phyloP scores from a whole-genome alignment of 2,329 filamentous ascomycete genomes.

The Sclerotinia subarctica region DNA sequence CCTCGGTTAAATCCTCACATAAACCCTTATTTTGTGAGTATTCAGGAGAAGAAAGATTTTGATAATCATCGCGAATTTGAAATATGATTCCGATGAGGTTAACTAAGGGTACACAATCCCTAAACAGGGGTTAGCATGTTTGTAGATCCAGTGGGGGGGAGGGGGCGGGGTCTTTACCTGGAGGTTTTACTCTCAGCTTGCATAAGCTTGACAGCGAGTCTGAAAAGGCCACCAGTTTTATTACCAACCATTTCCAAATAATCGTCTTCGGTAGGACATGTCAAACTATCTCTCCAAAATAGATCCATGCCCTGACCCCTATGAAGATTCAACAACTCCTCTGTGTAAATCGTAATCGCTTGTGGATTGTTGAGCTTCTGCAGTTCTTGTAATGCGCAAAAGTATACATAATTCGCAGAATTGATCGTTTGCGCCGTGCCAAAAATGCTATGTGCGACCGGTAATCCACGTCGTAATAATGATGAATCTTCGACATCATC shows the following conservation, averaged over 20 bases:
- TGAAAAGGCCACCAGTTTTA: slow-evolving; percentile 85
- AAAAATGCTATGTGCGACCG: slow-evolving; percentile 81
- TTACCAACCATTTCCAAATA: slow-evolving; percentile 94
- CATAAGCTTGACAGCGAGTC: slow-evolving; percentile 83
- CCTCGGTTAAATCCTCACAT: slow-evolving; percentile 93
- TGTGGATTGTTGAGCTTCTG: slow-evolving; percentile 65
- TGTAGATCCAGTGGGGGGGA: slow-evolving; percentile 4
- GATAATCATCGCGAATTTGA: slow-evolving; percentile 91
- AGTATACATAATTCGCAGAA: slow-evolving; percentile 86
- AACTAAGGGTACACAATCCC: slow-evolving; percentile 78
- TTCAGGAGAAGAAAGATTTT: slow-evolving; percentile 72
- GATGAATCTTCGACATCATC: slow-evolving; percentile 88
- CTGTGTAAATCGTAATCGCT: slow-evolving; percentile 69
- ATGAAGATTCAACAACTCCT: slow-evolving; percentile 81
- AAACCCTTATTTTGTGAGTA: slow-evolving; percentile 90
- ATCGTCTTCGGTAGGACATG: slow-evolving; percentile 80
- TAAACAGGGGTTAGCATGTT: slow-evolving; percentile 26
- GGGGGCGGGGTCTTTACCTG: slow-evolving; percentile 38
- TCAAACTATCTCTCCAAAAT: slow-evolving; percentile 83
- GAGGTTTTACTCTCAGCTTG: slow-evolving; percentile 62
- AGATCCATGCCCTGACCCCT: slow-evolving; percentile 88
- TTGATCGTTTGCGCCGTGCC: slow-evolving; percentile 88
- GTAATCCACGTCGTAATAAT: slow-evolving; percentile 70
- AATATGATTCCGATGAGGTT: slow-evolving; percentile 83
- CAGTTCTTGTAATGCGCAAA: slow-evolving; percentile 72